These are phyloP conservation scores for Fusarium mangiferae DNA, from an alignment of 2,329 filamentous ascomycete genomes.

Conservation along the genomic window DNA sequence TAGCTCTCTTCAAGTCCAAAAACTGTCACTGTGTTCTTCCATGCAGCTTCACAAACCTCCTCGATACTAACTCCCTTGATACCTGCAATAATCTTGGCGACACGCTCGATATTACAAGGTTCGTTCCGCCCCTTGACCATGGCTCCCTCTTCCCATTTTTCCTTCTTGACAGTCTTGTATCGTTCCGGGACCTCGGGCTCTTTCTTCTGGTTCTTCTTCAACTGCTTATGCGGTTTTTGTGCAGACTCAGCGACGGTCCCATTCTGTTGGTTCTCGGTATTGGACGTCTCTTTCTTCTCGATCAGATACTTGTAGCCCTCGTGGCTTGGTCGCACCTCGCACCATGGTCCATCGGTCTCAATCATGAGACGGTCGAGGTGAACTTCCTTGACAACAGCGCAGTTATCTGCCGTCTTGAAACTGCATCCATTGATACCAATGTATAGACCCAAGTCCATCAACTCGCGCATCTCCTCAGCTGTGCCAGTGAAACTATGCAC, in stretches of 20 bases:
- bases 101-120: conserved; percentile 84
- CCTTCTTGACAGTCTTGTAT: conserved; percentile 92
- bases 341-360: conserved; percentile 98
- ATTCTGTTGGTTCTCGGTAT: conserved; percentile 40
- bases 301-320: conserved; percentile 79
- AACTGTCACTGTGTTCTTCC: conserved; percentile 82
- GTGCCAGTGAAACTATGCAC: conserved; percentile 97
- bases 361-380: conserved; percentile 86
- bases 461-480: conserved; percentile 80
- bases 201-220: conserved; percentile 66
- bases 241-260: conserved; percentile 30
- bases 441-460: conserved; percentile 84
- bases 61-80: conserved; percentile 84
- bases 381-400: conserved; percentile 83
- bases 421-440: conserved; percentile 98
- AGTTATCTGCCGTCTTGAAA: conserved; percentile 92
- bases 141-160: conserved; percentile 86
- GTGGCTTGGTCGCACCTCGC: conserved; percentile 90
- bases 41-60: conserved; percentile 86
- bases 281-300: conserved; percentile 49
- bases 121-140: conserved; percentile 98
- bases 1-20: conserved; percentile 71
- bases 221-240: conserved; percentile 50
- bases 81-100: conserved; percentile 88
- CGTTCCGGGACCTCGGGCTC: conserved; percentile 75